Evolutionary conservation across 73 alveolate genomes (phyloP), one percentile per base, ranked within the genome.

Genomic region (Paramecium sexaurelia): DNA sequence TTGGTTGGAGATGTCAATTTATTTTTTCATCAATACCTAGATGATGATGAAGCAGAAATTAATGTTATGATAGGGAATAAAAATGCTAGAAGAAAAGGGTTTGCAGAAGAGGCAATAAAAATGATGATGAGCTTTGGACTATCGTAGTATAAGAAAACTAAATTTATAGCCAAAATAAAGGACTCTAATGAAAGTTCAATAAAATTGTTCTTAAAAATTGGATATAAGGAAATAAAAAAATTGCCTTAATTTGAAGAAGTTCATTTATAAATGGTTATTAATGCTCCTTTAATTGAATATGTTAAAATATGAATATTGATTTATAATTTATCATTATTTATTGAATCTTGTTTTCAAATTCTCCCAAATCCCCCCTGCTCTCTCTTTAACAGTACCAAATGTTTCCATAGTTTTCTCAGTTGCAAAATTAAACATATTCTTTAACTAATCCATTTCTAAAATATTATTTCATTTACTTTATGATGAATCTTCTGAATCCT

Each of bases 61-160:
- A 85, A 86, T 86, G 93, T 86, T 22, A 86, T 86, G 93, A 56
- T 86, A 27, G 93, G 93, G 33, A 75, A 86, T 61, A 86, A 86
- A 86, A 24, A 71, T 56, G 61, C 73, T 0, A 86, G 93, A 86
- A 61, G 84, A 37, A 17, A 86, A 86, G 93, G 93, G 19, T 75
- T 20, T n/a, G 93, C 93, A n/a, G 56, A 56, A 37, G 55, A 55
- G 32, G 93, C 93, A 0, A 85, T 86, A 35, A 45, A 86, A 86
- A 22, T 66, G 19, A 86, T 86, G 93, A 56, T 86, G 86, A 55
- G 66, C 35, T 86, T 86, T 86, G 93, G 87, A 37, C 39, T 61
- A 27, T 37, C n/a, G 1, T 22, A 37, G 13, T 86, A 61, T 24
- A 86, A 86, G 36, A 86, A 45, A 20, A 86, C 67, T 22, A 86